Evolutionary conservation across 371 early-diverging fungal species (phyloP), one percentile per base, ranked within the genome.

Genomic region (Coemansia sp.): DNA sequence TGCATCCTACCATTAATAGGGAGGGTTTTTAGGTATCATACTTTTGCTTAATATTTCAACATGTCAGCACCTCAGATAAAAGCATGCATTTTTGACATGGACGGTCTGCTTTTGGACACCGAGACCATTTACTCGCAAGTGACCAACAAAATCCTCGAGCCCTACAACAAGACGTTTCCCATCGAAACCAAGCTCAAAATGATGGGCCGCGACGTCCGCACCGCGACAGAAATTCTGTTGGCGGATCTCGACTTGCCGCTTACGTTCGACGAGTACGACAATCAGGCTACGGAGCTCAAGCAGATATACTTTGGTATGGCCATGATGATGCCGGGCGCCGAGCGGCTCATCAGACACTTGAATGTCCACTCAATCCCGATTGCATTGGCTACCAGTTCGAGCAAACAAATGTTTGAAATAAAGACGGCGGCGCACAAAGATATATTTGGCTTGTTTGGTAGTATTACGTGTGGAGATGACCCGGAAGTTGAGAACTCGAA

Each of bases 11-110:
- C 30, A 30, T 7, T 30, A 30, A 30, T 30, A 30, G 30, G 8
- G 30, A 33, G 9, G 33, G 28, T 28, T 33, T 33, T 33, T 33
- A 33, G 33, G 11, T 33, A 33, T 33, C 33, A 33, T 9, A 9
- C 9, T 33, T 25, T 33, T 33, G 33, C 33, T 33, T 33, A 33
- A 33, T 20, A 3, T 30, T 18, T 33, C 9, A 51, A 14, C 25
- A 67, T 62, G 65, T 51, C 62, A 20, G 79, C 79, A 78, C 78
- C 88, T 2, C 60, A 54, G 52, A 89, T 92, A 54, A 88, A 88
- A 60, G 88, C 91, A 62, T 92, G 92, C 66, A 88, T 94, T 59
- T 94, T 94, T 78, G 94, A 94, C 71, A 93, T 94, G 94, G 94
- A 91, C 82, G 89, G 90, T 20, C 75, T 87, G 37, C 85, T 87